These are phyloP conservation scores for Apiospora koreana DNA, from an alignment of 2,329 filamentous ascomycete species.

Conservation along the genomic window DNA sequence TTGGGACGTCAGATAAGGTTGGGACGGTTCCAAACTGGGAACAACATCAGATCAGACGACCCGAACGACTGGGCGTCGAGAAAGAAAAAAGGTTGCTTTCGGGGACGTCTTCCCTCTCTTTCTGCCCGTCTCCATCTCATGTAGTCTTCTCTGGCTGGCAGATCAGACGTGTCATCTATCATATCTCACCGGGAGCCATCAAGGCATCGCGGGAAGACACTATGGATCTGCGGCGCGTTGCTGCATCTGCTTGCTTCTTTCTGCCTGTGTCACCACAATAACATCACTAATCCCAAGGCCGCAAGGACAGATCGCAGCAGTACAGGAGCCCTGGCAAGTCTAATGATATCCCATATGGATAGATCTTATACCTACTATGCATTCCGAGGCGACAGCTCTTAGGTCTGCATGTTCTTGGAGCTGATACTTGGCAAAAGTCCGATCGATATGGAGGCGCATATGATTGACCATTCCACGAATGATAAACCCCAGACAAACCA, in stretches of 20 bases:
- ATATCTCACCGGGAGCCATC: not conserved
- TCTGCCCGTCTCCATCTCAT: not conserved
- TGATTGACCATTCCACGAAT: not conserved
- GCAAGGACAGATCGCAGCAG: not conserved
- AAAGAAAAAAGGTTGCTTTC: not conserved
- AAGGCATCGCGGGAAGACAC: not conserved
- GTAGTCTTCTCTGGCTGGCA: not conserved
- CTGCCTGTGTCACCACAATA: not conserved
- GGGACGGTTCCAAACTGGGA: not conserved
- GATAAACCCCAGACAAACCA: not conserved
- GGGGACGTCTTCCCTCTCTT: no score
- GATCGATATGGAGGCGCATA: not conserved
- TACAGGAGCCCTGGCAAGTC: not conserved
- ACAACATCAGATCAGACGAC: not conserved
- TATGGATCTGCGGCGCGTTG: not conserved
- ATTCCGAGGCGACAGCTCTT: not conserved
- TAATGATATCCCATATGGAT: not conserved
- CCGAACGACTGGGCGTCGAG: not conserved
- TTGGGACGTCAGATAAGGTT: not conserved
- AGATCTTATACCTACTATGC: not conserved
- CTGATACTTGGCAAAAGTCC: not conserved
- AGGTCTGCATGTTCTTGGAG: not conserved
- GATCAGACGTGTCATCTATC: slow-evolving; percentile 1
- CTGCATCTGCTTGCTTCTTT: slow-evolving; percentile 2
- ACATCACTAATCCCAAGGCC: not conserved